phyloP scores from a whole-genome alignment of 2,329 filamentous ascomycete species.

The Whalleya microplaca region DNA sequence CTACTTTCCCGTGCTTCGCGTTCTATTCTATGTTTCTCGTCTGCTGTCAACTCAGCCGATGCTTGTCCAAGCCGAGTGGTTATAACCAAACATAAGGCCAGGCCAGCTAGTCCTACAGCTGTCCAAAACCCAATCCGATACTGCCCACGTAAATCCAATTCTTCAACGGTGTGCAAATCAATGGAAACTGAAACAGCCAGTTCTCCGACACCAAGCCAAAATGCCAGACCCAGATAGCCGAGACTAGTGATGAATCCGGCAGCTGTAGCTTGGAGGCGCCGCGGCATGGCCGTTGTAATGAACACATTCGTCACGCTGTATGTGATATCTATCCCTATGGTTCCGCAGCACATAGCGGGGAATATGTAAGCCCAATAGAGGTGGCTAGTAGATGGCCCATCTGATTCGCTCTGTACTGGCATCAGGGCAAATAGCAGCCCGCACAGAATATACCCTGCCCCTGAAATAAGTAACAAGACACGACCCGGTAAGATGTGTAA shows the following conservation, averaged over 20 bases:
- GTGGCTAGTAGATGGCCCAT: constrained; percentile 38
- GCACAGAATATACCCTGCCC: constrained; percentile 60
- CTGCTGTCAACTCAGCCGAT: constrained; percentile 36
- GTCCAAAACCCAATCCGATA: constrained; percentile 39
- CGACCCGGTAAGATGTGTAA: constrained; percentile 68
- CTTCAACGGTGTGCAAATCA: constrained; percentile 14
- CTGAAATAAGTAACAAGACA: constrained; percentile 64
- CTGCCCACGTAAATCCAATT: constrained; percentile 28
- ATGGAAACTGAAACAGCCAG: constrained; percentile 58
- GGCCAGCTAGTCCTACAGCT: constrained; percentile 32
- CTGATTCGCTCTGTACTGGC: constrained; percentile 54
- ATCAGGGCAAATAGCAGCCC: constrained; percentile 67
- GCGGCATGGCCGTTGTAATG: constrained; percentile 72
- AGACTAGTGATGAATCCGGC: constrained; percentile 73
- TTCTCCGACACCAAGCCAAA: constrained; percentile 73
- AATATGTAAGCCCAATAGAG: constrained; percentile 77
- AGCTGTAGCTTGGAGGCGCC: constrained; percentile 69
- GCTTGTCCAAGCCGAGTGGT: constrained; percentile 36
- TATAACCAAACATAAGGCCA: constrained; percentile 30
- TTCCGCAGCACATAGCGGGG: constrained; percentile 69
- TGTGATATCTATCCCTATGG: constrained; percentile 74
- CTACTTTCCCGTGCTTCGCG: neutral
- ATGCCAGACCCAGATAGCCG: constrained; percentile 71
- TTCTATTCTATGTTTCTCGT: constrained; percentile 33
- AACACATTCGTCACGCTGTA: constrained; percentile 79